Evolutionary conservation across 257 asterid species (phyloP).

Genomic region (Ocimum tenuiflorum): DNA sequence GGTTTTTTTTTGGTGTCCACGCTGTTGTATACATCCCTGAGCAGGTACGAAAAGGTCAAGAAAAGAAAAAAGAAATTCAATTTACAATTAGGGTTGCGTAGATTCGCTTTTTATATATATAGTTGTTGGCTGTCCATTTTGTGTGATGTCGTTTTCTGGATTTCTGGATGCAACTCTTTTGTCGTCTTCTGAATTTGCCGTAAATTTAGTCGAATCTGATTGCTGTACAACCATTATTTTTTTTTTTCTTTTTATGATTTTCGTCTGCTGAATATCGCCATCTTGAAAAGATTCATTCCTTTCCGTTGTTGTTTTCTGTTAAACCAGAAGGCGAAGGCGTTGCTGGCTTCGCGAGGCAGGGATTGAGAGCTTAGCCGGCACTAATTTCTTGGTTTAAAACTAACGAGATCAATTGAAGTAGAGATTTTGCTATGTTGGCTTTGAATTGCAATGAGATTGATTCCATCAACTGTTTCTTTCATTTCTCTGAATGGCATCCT

Average conservation of each 20-base stretch:
- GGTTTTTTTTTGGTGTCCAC: constrained; percentile 21
- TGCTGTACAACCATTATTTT: background rate
- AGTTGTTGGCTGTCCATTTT: background rate
- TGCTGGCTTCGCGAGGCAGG: constrained; percentile 23
- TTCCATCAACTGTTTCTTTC: constrained; percentile 68
- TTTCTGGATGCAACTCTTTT: constrained; percentile 22
- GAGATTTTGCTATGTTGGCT: constrained; percentile 45
- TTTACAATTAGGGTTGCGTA: constrained; percentile 1
- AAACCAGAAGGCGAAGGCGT: constrained; percentile 22
- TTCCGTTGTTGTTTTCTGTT: background rate
- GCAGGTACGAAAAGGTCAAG: constrained; percentile 17
- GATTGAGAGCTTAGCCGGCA: constrained; percentile 26
- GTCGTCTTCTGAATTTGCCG: constrained; percentile 1
- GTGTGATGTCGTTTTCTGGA: constrained; percentile 11
- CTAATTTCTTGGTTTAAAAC: constrained; percentile 8
- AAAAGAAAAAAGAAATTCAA: background rate
- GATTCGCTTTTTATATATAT: background rate
- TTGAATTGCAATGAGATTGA: constrained; percentile 43
- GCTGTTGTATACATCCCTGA: constrained; percentile 6
- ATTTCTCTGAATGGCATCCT: constrained; percentile 95
- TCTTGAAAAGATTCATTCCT: background rate
- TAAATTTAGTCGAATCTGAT: constrained; percentile 1
- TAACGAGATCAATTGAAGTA: constrained; percentile 11
- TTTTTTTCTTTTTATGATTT: too few relatives aligned
- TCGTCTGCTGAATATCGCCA: background rate